Conservation (phyloP, 1,139 yeast genomes). For the Geotrichum fermentans region DNA sequence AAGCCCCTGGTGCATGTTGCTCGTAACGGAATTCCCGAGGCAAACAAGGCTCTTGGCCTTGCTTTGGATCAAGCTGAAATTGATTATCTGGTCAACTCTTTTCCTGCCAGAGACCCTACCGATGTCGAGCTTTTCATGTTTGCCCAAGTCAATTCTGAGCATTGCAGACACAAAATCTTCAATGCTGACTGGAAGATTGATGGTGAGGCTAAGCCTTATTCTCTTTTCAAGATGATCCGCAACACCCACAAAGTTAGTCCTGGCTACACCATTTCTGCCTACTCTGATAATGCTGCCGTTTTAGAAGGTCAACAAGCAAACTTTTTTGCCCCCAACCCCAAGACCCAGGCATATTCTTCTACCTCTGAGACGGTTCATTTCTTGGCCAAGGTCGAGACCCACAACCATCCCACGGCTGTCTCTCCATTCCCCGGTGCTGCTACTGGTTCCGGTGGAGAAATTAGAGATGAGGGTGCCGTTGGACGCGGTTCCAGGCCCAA, state of each 20-base stretch:
- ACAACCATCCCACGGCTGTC: constrained; percentile 98
- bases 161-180: constrained; percentile 97
- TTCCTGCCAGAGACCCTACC: constrained; percentile 90
- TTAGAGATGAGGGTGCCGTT: constrained; percentile 99
- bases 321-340: constrained; percentile 74
- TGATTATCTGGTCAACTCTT: constrained; percentile 66
- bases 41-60: constrained; percentile 80
- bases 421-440: constrained; percentile 99
- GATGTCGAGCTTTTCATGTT: constrained; percentile 98
- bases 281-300: constrained; percentile 98
- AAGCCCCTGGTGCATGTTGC: constrained; percentile 74
- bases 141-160: constrained; percentile 98
- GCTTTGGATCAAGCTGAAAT: constrained; percentile 93
- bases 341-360: constrained; percentile 67
- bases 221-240: constrained; percentile 92
- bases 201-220: constrained; percentile 62
- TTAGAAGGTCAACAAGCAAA: constrained; percentile 68
- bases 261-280: constrained; percentile 83
- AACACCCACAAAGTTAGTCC: constrained; percentile 84
- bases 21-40: constrained; percentile 59
- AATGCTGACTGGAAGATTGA: constrained; percentile 98
- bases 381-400: constrained; percentile 94
- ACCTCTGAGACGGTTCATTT: constrained; percentile 78
- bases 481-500: constrained; percentile 97
- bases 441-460: constrained; percentile 99